These are phyloP conservation scores for Paecilomyces sp. DNA, from an alignment of 2,329 filamentous ascomycete genomes.

Conservation along the genomic window DNA sequence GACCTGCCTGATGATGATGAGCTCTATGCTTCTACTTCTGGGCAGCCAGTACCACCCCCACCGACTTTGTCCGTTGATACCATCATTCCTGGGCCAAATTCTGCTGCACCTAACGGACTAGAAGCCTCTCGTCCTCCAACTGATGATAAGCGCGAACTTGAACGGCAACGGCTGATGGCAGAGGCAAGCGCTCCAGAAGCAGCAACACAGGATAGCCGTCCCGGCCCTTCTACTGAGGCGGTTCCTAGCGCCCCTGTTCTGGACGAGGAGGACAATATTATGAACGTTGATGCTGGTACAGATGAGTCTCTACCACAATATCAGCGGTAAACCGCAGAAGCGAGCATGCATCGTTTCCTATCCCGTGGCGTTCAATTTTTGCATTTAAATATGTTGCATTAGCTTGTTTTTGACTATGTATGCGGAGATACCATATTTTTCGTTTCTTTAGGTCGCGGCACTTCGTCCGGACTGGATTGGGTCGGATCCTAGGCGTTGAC, in stretches of 20 bases:
- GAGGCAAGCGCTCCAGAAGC: constrained; percentile 56
- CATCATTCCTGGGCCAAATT: constrained; percentile 21
- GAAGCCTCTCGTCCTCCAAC: constrained; percentile 33
- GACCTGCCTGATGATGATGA: constrained; percentile 44
- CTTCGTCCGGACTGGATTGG: background rate
- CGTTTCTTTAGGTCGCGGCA: background rate
- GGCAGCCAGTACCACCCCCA: constrained; percentile 9
- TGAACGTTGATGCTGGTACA: constrained; percentile 27
- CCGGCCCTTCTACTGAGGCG: constrained; percentile 8
- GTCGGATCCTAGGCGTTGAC: background rate
- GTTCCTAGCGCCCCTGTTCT: constrained; percentile 52
- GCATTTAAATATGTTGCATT: constrained; percentile 18
- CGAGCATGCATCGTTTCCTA: background rate
- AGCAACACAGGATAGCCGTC: constrained; percentile 10
- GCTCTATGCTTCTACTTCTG: constrained; percentile 37
- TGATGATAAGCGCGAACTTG: constrained; percentile 77
- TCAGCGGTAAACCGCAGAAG: constrained; percentile 25
- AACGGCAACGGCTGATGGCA: constrained; percentile 56
- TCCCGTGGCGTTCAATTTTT: constrained; percentile 1
- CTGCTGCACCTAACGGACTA: constrained; percentile 37
- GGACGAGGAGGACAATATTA: constrained; percentile 46
- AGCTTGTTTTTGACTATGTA: constrained; percentile 12
- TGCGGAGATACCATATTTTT: constrained; percentile 25
- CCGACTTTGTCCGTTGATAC: constrained; percentile 23
- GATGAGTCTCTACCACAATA: constrained; percentile 39